Conservation (phyloP, 1,284 basidiomycete genomes). For the Athelia psychrophila region DNA sequence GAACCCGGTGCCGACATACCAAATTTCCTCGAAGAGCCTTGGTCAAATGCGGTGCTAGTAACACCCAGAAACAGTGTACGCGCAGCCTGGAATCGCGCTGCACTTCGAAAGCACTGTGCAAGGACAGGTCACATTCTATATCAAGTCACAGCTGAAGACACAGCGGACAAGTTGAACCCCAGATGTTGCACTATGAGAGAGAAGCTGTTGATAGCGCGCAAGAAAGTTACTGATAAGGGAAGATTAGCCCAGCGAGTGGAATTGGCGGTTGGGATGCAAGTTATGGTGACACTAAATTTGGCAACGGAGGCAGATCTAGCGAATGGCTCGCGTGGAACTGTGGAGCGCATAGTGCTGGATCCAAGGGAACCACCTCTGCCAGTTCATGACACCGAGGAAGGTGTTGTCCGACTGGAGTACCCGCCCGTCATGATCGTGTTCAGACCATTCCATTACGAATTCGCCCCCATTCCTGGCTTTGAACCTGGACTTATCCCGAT, state of each 20-base stretch:
- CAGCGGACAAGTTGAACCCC: conserved; percentile 1
- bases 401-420: conserved; percentile 5
- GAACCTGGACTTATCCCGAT: background rate
- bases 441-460: conserved; percentile 3
- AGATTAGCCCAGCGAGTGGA: conserved; percentile 8
- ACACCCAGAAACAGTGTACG: conserved; percentile 33
- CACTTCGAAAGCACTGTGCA: conserved; percentile 13
- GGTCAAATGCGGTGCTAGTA: conserved; percentile 26
- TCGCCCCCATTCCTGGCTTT: background rate
- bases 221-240: conserved; percentile 3
- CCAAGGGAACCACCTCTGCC: conserved; percentile 4
- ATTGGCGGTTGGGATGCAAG: conserved; percentile 19
- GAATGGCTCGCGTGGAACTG: conserved; percentile 21
- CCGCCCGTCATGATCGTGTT: conserved; percentile 15
- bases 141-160: conserved; percentile 21
- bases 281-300: conserved; percentile 20
- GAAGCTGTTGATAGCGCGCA: too few relatives aligned
- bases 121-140: conserved; percentile 12
- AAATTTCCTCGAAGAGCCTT: conserved; percentile 15
- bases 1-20: conserved; percentile 6
- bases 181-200: conserved; percentile 6
- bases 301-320: conserved; percentile 21
- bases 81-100: conserved; percentile 27
- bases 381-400: conserved; percentile 9
- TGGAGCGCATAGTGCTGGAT: conserved; percentile 8